Base-by-base conservation (phyloP, 2,329 filamentous ascomycete genomes). In the Fusarium sp. region DNA sequence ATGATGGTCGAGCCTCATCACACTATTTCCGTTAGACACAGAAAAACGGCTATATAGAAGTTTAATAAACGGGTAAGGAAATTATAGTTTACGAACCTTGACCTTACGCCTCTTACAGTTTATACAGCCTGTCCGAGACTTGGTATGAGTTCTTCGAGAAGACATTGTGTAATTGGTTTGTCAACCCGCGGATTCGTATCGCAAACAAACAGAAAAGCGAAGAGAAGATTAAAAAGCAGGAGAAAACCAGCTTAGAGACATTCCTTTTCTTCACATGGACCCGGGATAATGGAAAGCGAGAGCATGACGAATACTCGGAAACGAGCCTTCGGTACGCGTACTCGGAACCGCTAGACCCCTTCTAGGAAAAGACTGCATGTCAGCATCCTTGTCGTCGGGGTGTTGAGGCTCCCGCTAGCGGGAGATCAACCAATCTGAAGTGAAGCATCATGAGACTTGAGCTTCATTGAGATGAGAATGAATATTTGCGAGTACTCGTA, bases 71-170 rank as follows among this genome's bases (percentile, higher is more conserved):
- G 30, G 32, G 26, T 26, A 18, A 42, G 35, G 41, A 17, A 32
- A 37, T 18, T 53, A 18, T 26, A 32, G 20, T n/a, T 46, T 32
- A 61, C 76, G 42, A 68, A 79, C 78, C 71, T 80, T 80, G 30
- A 80, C 78, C 60, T 79, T 80, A 38, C 78, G 76, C 11, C 75
- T 71, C 68, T 80, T 80, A 66, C 78, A 80, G 64, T 78, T 76
- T 42, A 58, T 59, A 62, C 78, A 80, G 44, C 78, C 78, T 15
- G 70, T 79, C 14, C 78, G 75, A 60, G 78, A 79, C 64, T 80
- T 80, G 48, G 77, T 83, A 10, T 80, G 78, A 32, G 77, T 73
- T 32, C 77, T 74, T 49, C 77, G 71, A 33, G 73, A 64, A 37
- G 74, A 56, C 75, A 76, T 76, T 60, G 45, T 52, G 32, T 44